Evolutionary conservation across 768 basidiomycete species (phyloP).

Genomic region (Glaciozyma antarctica): DNA sequence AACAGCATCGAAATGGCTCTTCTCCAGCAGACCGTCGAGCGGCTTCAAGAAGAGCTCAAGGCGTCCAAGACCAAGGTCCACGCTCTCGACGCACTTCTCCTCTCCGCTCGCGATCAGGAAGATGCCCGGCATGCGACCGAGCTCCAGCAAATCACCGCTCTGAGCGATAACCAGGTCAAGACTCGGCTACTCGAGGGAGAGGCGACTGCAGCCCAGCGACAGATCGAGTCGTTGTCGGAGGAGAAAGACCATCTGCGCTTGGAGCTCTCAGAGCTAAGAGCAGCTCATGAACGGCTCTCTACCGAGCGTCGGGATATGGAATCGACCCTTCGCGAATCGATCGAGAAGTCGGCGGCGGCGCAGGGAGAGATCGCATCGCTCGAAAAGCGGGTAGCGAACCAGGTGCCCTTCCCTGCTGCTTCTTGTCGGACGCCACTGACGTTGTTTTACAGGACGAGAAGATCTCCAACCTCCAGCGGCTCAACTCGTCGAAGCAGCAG

Average conservation of each 20-base stretch:
- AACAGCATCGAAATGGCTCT: neutral
- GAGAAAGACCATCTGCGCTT: neutral
- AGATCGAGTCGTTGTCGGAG: neutral
- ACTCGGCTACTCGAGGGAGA: neutral
- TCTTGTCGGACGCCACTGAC: too few species aligned
- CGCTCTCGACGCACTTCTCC: neutral
- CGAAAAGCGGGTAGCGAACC: constrained; percentile 13
- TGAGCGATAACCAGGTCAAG: neutral
- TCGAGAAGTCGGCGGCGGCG: neutral
- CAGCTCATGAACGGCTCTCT: neutral
- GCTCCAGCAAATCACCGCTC: constrained; percentile 1
- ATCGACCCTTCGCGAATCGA: neutral
- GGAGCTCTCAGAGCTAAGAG: neutral
- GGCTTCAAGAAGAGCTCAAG: neutral
- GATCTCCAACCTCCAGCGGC: neutral
- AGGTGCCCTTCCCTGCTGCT: neutral
- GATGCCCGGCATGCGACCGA: neutral
- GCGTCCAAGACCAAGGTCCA: neutral
- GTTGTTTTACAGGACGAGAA: constrained; percentile 6
- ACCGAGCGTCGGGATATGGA: neutral
- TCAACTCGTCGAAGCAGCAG: constrained; percentile 12
- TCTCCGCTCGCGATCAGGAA: neutral
- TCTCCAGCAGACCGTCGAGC: neutral
- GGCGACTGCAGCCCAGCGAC: neutral
- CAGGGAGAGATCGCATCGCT: neutral